phyloP scores from a whole-genome alignment of 805 yeast genomes.

The Lipomyces spencermartinsiae region DNA sequence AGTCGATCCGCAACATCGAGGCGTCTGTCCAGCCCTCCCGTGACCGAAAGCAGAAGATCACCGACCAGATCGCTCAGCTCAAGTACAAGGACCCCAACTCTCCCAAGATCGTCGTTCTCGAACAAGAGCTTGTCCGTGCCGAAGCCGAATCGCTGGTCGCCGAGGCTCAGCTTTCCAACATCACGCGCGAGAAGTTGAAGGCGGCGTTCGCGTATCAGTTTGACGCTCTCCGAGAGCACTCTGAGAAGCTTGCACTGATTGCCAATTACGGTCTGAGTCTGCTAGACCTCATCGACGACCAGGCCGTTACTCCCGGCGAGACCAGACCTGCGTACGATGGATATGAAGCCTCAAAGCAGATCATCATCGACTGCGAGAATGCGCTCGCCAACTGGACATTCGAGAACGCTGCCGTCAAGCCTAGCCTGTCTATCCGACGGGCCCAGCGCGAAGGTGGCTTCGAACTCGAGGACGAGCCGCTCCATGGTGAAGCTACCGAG shows the following conservation, averaged over 20 bases:
- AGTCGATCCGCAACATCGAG: slow-evolving; percentile 94
- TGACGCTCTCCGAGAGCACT: slow-evolving; percentile 90
- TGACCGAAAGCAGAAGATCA: slow-evolving; percentile 96
- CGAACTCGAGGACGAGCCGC: slow-evolving; percentile 30
- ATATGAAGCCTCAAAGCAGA: slow-evolving; percentile 96
- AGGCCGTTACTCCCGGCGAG: slow-evolving; percentile 99
- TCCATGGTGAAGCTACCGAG: background rate
- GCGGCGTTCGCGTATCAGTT: slow-evolving; percentile 97
- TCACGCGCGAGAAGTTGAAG: slow-evolving; percentile 97
- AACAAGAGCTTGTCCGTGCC: slow-evolving; percentile 98
- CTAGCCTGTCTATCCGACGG: slow-evolving; percentile 59
- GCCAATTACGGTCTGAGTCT: slow-evolving; percentile 99
- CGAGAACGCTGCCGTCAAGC: slow-evolving; percentile 93
- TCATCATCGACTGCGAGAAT: slow-evolving; percentile 94
- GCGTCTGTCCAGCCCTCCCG: slow-evolving; percentile 97
- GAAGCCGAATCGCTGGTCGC: slow-evolving; percentile 99
- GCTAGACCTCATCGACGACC: slow-evolving; percentile 92
- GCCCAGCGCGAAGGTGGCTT: slow-evolving; percentile 14
- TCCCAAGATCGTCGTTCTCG: slow-evolving; percentile 91
- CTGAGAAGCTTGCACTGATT: slow-evolving; percentile 95
- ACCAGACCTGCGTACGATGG: slow-evolving; percentile 98
- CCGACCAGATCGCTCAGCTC: slow-evolving; percentile 96
- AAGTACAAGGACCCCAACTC: slow-evolving; percentile 99
- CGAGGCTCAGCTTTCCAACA: slow-evolving; percentile 97
- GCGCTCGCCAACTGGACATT: slow-evolving; percentile 97